Evolutionary conservation across 495 filamentous ascomycete species (phyloP), one percentile per base, ranked within the genome.

Genomic region (Penicillium paxilli): DNA sequence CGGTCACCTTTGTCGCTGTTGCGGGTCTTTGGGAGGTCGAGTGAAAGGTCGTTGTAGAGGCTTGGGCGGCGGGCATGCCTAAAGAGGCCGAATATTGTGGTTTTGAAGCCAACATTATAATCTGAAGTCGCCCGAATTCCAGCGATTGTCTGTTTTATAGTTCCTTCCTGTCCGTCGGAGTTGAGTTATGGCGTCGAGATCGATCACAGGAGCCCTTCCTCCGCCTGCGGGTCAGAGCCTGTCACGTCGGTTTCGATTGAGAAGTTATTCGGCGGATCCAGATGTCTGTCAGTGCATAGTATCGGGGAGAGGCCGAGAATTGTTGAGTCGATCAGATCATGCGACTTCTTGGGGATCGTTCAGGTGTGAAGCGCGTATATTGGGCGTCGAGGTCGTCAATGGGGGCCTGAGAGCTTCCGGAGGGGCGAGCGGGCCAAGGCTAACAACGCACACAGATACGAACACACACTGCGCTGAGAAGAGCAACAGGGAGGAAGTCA

Each of bases 71-170:
- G 56, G 82, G 74, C 52, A 76, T 77, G 58, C 81, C 83, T 65
- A 91, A 68, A 24, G 85, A 74, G 47, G 84, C 73, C 50, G 84
- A 76, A 65, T 91, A 96, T 25, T 87, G 78, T 49, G 89, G 75
- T 67, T 96, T 96, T 37, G 91, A 87, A 55, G 94, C 91, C 64
- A 98, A 73, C 83, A 95, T 91, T 52, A 87, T 85, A 37, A 49
- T 38, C 24, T 28, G 28, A 35, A 40, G 22, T 42, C 41, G 44
- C 35, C 23, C 21, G 25, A 23, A 40, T 32, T 20, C 45, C 32
- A 16, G 33, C 16, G 4, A 28, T 19, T 33, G n/a, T 22, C 14
- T 11, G 12, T 17, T 33, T 44, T 26, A 35, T 44, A 17, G 21
- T 24, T 21, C 12, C 20, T 42, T 22, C 23, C 4, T 41, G 19